Evolutionary conservation across 768 basidiomycete species (phyloP).

Genomic region (Tephrocybe rancida): DNA sequence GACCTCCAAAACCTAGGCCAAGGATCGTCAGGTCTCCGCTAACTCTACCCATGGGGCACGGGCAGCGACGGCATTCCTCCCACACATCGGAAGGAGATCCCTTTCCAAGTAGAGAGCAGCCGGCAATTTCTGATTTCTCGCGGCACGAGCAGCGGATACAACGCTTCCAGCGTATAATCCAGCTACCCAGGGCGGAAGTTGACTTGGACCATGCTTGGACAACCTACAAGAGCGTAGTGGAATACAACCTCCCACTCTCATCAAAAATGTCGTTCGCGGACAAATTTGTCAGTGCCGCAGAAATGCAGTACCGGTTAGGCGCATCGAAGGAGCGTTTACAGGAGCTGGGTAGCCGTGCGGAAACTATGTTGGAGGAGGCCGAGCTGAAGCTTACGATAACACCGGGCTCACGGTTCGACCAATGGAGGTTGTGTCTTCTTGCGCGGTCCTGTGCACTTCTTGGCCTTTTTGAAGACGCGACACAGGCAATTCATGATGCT

Average conservation of each 20-base stretch:
- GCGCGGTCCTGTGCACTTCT: slow-evolving; percentile 12
- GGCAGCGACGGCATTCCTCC: slow-evolving; percentile 29
- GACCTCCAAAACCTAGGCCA: neutral
- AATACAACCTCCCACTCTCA: slow-evolving; percentile 9
- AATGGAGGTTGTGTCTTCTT: slow-evolving; percentile 14
- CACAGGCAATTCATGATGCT: slow-evolving; percentile 26
- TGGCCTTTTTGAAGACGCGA: slow-evolving; percentile 11
- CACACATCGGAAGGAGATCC: slow-evolving; percentile 14
- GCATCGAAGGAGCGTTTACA: neutral
- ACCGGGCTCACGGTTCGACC: slow-evolving; percentile 6
- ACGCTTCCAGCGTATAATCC: slow-evolving; percentile 8
- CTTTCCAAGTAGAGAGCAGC: neutral
- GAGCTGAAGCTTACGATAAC: neutral
- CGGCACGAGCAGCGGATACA: neutral
- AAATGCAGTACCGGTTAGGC: slow-evolving; percentile 6
- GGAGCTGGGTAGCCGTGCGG: slow-evolving; percentile 1
- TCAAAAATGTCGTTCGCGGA: slow-evolving; percentile 18
- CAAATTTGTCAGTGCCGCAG: slow-evolving; percentile 28
- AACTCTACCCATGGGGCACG: neutral
- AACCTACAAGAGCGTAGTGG: slow-evolving; percentile 29
- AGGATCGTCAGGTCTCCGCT: neutral
- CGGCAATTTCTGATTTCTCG: neutral
- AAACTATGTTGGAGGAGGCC: neutral
- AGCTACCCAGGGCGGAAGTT: slow-evolving; percentile 20
- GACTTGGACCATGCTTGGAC: slow-evolving; percentile 43